Conservation (phyloP, 805 yeast species). For the Kockiozyma suomiensis region DNA sequence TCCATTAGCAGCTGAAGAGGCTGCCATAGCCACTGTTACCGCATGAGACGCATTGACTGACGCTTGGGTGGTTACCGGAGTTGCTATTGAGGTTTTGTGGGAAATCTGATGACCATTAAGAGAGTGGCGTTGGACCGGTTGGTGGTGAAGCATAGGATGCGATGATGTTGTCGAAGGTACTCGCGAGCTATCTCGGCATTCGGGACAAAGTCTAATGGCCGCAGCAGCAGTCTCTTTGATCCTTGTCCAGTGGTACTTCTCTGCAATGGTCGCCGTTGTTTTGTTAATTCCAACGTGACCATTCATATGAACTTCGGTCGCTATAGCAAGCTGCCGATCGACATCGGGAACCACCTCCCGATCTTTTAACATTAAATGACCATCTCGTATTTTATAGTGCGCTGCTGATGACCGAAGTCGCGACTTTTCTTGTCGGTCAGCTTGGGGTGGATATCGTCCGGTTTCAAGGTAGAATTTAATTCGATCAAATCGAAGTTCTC, state of each 20-base stretch:
- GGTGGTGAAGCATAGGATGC: constrained; percentile 3
- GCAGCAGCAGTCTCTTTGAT: constrained; percentile 84
- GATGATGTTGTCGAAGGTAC: background rate
- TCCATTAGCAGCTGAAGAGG: background rate
- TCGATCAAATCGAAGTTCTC: constrained; percentile 67
- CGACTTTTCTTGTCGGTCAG: constrained; percentile 85
- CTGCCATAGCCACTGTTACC: background rate
- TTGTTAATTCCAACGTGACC: constrained; percentile 88
- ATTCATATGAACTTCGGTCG: constrained; percentile 65
- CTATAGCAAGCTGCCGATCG: constrained; percentile 70
- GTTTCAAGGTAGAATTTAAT: constrained; percentile 77
- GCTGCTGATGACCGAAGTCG: constrained; percentile 76
- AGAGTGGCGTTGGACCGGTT: background rate
- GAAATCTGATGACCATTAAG: background rate
- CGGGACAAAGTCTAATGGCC: constrained; percentile 73
- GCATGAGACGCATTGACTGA: constrained; percentile 1
- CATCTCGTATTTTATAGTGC: constrained; percentile 66
- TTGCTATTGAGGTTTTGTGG: background rate
- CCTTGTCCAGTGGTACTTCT: constrained; percentile 86
- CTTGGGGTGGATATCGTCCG: constrained; percentile 82
- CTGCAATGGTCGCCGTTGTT: constrained; percentile 75
- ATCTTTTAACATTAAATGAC: constrained; percentile 73
- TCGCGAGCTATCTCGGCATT: constrained; percentile 59
- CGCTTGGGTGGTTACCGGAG: background rate
- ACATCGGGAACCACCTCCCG: constrained; percentile 83